phyloP scores from a whole-genome alignment of 768 basidiomycete genomes.

The Dioszegia hungarica region DNA sequence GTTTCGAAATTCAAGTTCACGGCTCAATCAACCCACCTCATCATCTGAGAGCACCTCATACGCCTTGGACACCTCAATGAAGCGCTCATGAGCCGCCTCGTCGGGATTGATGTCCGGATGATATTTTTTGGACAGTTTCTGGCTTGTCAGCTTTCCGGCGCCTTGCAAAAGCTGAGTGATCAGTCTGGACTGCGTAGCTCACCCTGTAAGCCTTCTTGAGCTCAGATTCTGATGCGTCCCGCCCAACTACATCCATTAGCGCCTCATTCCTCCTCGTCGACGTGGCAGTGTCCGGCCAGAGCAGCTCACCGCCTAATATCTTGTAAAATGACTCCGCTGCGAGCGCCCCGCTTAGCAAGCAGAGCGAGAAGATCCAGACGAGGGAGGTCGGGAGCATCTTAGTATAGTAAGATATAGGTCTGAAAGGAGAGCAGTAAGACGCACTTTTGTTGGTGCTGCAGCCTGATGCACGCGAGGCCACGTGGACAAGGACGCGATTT shows the following conservation, averaged over 20 bases:
- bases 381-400: slow-evolving; percentile 29
- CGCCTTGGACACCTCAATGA: slow-evolving; percentile 87
- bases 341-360: slow-evolving; percentile 27
- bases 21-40: slow-evolving; percentile 54
- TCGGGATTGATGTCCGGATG: slow-evolving; percentile 97
- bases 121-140: slow-evolving; percentile 72
- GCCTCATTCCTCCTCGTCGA: slow-evolving; percentile 4
- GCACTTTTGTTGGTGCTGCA: no score
- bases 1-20: not conserved
- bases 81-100: slow-evolving; percentile 68
- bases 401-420: not conserved
- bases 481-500: no score
- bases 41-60: slow-evolving; percentile 91
- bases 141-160: not conserved
- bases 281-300: slow-evolving; percentile 4
- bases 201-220: slow-evolving; percentile 84
- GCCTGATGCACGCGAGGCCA: no score
- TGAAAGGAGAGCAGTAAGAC: no score
- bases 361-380: slow-evolving; percentile 23
- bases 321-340: slow-evolving; percentile 58
- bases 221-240: slow-evolving; percentile 77
- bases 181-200: not conserved
- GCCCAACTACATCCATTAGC: slow-evolving; percentile 54
- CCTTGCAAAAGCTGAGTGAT: no score
- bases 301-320: slow-evolving; percentile 66